Percentiles rank a stretch among this genome's conserved stretches.
Conservation (phyloP, 106 monocot species). For the Gastrodia elata region DNA sequence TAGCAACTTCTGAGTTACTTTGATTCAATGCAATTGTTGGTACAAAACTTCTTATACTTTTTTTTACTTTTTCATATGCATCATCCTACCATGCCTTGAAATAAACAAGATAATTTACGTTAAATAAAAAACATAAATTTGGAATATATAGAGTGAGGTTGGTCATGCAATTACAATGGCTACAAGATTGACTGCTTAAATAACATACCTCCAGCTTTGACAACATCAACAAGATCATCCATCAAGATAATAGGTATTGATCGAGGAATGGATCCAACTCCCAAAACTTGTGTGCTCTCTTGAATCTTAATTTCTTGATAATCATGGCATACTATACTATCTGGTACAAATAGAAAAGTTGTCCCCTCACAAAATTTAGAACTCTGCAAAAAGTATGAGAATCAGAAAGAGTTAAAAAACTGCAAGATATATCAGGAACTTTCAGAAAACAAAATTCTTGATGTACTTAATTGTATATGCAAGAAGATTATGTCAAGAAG, state of each 20-base stretch:
- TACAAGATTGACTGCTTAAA: background rate
- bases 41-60: background rate
- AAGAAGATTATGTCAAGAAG: background rate
- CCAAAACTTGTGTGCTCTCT: slow-evolving; percentile 78
- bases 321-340: slow-evolving; percentile 85
- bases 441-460: background rate
- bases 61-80: background rate
- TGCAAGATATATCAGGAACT: background rate
- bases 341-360: slow-evolving; percentile 58
- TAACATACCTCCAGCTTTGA: slow-evolving; percentile 92
- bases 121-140: background rate
- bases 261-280: slow-evolving; percentile 94
- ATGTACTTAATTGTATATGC: background rate
- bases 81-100: background rate
- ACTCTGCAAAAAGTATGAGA: slow-evolving; percentile 24
- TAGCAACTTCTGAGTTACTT: background rate
- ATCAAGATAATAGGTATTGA: slow-evolving; percentile 84
- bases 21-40: background rate
- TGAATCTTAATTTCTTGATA: slow-evolving; percentile 98
- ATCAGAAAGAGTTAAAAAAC: background rate
- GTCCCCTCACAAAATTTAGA: slow-evolving; percentile 59
- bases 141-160: background rate
- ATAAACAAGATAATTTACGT: background rate
- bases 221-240: slow-evolving; percentile 95
- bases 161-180: background rate